A percentile compares a stretch with the other conserved stretches of the same genome.
Evolutionary conservation across 257 asterid genomes (phyloP).

Genomic region (Hygrophila difformis): DNA sequence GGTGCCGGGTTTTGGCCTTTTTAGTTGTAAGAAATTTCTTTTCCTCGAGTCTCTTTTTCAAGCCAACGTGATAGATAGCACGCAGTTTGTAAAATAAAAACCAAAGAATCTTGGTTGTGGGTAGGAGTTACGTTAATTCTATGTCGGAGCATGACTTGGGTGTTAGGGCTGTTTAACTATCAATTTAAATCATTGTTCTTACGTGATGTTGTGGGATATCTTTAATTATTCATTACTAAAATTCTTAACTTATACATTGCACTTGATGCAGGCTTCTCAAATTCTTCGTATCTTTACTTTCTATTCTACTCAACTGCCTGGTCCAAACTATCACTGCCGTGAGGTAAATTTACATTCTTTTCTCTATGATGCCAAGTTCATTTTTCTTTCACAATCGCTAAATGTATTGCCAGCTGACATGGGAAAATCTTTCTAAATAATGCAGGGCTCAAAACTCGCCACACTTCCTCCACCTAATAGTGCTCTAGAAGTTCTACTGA

Average conservation of each 20-base stretch:
- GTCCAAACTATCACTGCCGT: conserved; percentile 96
- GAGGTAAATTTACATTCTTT: conserved; percentile 44
- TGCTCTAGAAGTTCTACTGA: conserved; percentile 49
- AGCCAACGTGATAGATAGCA: too few relatives aligned
- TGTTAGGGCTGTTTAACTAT: too few relatives aligned
- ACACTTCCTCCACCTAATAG: conserved; percentile 76
- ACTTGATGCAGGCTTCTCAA: conserved; percentile 64
- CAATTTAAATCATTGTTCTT: too few relatives aligned
- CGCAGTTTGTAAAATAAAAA: too few relatives aligned
- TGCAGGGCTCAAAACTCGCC: conserved; percentile 93
- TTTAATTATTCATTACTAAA: too few relatives aligned
- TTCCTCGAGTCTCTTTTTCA: too few relatives aligned
- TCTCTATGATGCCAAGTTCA: not conserved
- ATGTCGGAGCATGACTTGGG: too few relatives aligned
- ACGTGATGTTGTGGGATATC: too few relatives aligned
- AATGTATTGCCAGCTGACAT: conserved; percentile 6
- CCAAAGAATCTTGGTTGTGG: too few relatives aligned
- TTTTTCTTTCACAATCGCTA: not conserved
- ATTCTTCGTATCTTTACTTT: conserved; percentile 78
- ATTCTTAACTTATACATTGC: too few relatives aligned
- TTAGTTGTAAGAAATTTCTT: conserved; percentile 57
- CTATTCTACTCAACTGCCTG: conserved; percentile 96
- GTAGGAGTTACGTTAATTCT: too few relatives aligned
- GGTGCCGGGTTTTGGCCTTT: conserved; percentile 97
- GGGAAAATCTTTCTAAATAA: conserved; percentile 12